Base-by-base conservation (phyloP, 768 basidiomycete species). In the Cyclocybe aegerita region DNA sequence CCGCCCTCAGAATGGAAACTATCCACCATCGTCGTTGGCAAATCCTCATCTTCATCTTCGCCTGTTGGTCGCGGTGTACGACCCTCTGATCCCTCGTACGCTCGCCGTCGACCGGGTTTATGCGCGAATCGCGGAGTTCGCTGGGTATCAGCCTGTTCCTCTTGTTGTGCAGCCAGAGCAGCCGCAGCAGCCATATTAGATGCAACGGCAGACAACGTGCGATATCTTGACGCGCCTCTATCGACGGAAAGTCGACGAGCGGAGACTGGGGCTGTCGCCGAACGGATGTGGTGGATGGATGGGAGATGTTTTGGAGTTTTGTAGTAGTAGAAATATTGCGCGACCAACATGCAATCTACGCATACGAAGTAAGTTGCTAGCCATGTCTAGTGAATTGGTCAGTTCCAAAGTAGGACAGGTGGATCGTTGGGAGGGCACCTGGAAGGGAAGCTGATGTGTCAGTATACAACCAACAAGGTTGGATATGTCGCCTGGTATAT, bases 371-470 rank as follows among this genome's bases (percentile, higher is more conserved):
- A 99, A 0, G 78, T 77, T 2, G 97, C 96, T 39, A 99, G 90
- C 65, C 83, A 91, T 37, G 83, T 96, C 92, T 97, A 47, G 29
- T 45, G 54, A 39, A 43, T 53, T 32, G 33, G 42, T 43, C 15
- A 39, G 38, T 48, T 60, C 46, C 47, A 45, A 14, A 40, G 31
- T 43, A 31, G 43, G 17, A 44, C 35, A 14, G 15, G 11, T 38
- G 47, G 42, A 29, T 8, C 15, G 43, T 38, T 36, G 39, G 43
- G 44, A 50, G 62, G 80, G 59, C 66, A 92, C 93, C 71, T 98
- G 96, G 67, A 99, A 98, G 15, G 93, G 93, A 11, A 97, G 78
- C 64, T 98, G 97, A 60, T 88, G 80, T 2, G 97, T 98, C 48
- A 99, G 74, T 52, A 98, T 70, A 64, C 93, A 94, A 8, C 93